Percentiles rank a stretch among this genome's conserved stretches.
Evolutionary conservation across 805 yeast genomes (phyloP).

Genomic region (Yarrowia sp.): DNA sequence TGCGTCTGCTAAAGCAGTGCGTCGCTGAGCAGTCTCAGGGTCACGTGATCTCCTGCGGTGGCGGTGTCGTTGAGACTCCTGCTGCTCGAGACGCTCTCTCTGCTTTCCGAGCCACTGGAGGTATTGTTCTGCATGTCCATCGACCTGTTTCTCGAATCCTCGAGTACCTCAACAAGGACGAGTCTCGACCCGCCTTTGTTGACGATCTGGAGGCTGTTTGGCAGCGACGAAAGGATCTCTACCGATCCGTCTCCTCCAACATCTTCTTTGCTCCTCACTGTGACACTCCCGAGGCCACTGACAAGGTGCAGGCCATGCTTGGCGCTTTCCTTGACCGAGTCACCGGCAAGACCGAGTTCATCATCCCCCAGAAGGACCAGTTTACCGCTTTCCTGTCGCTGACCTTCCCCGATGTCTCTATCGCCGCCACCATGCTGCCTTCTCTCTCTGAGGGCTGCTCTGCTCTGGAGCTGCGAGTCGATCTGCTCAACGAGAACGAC

Average conservation of each 20-base stretch:
- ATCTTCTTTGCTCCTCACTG: slow-evolving; percentile 78
- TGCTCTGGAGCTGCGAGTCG: slow-evolving; percentile 84
- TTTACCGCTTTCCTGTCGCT: slow-evolving; percentile 69
- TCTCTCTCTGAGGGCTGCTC: slow-evolving; percentile 64
- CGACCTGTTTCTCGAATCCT: slow-evolving; percentile 82
- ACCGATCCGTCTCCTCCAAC: slow-evolving; percentile 74
- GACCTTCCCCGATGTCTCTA: slow-evolving; percentile 60
- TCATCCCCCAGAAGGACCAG: slow-evolving; percentile 42
- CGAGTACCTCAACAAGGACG: slow-evolving; percentile 68
- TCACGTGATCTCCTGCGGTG: slow-evolving; percentile 87
- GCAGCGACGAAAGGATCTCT: slow-evolving; percentile 76
- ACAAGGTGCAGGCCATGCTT: slow-evolving; percentile 57
- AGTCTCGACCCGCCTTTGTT: slow-evolving; percentile 73
- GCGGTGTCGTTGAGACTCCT: slow-evolving; percentile 84
- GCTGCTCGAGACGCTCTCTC: slow-evolving; percentile 65
- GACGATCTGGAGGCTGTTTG: slow-evolving; percentile 82
- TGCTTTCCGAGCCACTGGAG: slow-evolving; percentile 54
- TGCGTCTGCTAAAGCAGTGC: slow-evolving; percentile 52
- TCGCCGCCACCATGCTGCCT: slow-evolving; percentile 47
- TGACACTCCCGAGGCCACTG: slow-evolving; percentile 52
- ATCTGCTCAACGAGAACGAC: slow-evolving; percentile 52
- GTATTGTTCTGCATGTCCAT: slow-evolving; percentile 86
- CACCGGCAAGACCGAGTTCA: slow-evolving; percentile 50
- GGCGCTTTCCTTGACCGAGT: slow-evolving; percentile 56
- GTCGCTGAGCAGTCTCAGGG: slow-evolving; percentile 47